These are phyloP conservation scores for Fusarium sp. DNA, from an alignment of 2,329 filamentous ascomycete species.

Conservation along the genomic window DNA sequence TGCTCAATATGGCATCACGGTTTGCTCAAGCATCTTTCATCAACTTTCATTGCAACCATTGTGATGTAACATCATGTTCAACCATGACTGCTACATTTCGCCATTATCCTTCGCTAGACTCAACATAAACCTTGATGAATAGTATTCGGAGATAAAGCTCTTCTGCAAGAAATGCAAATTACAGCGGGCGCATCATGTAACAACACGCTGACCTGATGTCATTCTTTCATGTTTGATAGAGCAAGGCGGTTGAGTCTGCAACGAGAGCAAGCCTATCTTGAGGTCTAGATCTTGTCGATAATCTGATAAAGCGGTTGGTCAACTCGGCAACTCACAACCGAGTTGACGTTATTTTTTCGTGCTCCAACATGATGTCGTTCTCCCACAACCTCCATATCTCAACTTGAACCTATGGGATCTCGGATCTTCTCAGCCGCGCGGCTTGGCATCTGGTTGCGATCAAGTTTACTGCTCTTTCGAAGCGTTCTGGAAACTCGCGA, in stretches of 20 bases:
- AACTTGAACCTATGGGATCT: conserved; percentile 22
- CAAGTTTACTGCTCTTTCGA: conserved; percentile 15
- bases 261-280: conserved; percentile 1
- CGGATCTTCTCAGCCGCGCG: conserved; percentile 3
- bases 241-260: conserved; percentile 27
- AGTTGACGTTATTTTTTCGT: conserved; percentile 11
- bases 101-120: background rate
- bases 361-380: conserved; percentile 15
- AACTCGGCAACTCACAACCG: conserved; percentile 33
- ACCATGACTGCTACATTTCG: background rate
- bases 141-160: conserved; percentile 26
- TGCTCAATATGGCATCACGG: conserved; percentile 25
- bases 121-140: conserved; percentile 14
- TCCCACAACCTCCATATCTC: background rate
- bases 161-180: conserved; percentile 34
- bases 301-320: conserved; percentile 26
- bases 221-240: conserved; percentile 35
- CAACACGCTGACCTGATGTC: conserved; percentile 40
- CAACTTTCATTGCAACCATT: background rate
- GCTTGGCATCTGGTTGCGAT: conserved; percentile 5
- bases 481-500: conserved; percentile 40
- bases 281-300: background rate
- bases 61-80: background rate
- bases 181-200: conserved; percentile 21
- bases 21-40: conserved; percentile 2